Percentiles rank a stretch among this genome's conserved stretches.
These are phyloP conservation scores for Chloris gayana DNA, from an alignment of 176 grass and related monocot species.

Conservation along the genomic window DNA sequence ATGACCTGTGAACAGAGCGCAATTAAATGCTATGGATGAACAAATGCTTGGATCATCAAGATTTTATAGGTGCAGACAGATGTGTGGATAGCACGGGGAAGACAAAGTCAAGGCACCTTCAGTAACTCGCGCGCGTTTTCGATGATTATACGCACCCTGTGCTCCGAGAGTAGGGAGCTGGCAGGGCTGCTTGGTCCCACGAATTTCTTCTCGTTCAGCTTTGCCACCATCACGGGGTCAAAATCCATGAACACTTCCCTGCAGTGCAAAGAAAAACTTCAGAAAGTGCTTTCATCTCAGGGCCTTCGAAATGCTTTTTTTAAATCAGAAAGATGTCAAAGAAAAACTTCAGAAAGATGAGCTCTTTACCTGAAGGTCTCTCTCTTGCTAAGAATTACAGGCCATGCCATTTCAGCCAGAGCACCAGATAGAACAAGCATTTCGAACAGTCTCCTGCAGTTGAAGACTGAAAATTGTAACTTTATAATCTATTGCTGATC, in stretches of 20 bases:
- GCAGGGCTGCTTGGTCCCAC: conserved; percentile 60
- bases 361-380: conserved; percentile 66
- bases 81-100: neutral
- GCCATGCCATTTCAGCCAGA: conserved; percentile 89
- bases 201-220: conserved; percentile 86
- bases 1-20: conserved; percentile 57
- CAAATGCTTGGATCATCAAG: neutral
- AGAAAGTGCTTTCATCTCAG: conserved; percentile 1
- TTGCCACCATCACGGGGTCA: conserved; percentile 65
- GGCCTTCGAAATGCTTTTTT: conserved; percentile 5
- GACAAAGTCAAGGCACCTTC: conserved; percentile 50
- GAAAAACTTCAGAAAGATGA: neutral
- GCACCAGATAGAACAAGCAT: conserved; percentile 86
- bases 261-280: too few relatives aligned
- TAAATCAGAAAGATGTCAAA: neutral
- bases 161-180: conserved; percentile 73
- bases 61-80: conserved; percentile 26
- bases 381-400: conserved; percentile 91
- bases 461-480: conserved; percentile 44
- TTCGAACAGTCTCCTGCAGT: conserved; percentile 91
- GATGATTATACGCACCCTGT: conserved; percentile 72
- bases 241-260: conserved; percentile 97
- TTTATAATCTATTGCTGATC: conserved; percentile 40
- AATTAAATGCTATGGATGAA: conserved; percentile 21
- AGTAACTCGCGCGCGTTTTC: conserved; percentile 90